Evolutionary conservation across 2,329 filamentous ascomycete species (phyloP), one percentile per base, ranked within the genome.

Genomic region (Sclerotinia glacialis): DNA sequence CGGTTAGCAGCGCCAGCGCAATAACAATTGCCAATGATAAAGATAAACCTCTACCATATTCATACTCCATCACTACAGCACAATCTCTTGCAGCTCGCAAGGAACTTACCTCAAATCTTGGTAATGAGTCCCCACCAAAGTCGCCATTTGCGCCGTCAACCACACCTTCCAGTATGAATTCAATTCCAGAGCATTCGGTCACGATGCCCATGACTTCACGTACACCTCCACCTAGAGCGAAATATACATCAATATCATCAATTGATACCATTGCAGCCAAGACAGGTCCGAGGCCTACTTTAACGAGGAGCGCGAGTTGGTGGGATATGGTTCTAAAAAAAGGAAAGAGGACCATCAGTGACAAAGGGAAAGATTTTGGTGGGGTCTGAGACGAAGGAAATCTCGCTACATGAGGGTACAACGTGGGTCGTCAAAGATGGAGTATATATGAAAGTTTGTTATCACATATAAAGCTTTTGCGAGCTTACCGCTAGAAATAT

Each of bases 231-330:
- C 18, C 31, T 5, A 61, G 44, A 49, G 28, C 58, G 12, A 49
- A 61, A 49, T 49, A 61, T 7, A 61, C 31, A 9, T 61, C 58
- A 3, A 49, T 40, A 16, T 61, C 58, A 26, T 61, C 58, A 49
- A 21, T 49, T 9, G 58, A 61, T 61, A 61, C 44, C 2, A 49
- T 61, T 26, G 12, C 58, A 9, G 44, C 31, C 31, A 49, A 23
- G 31, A 61, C 44, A 2, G 58, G 58, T 14, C 58, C 44, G 31
- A 61, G 44, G 16, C 58, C 58, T 61, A 34, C 26, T 12, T 47
- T 60, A 21, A 60, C 56, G 28, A 49, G 58, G n/a, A 61, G 58
- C 8, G 44, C 44, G 21, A 61, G n/a, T 26, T 61, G 58, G 58
- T 61, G 44, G 58, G 44, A 49, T 18, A 37, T 37, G 44, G 58